These are phyloP conservation scores for Pseudogymnoascus sp. DNA, from an alignment of 2,329 filamentous ascomycete genomes.

Conservation along the genomic window DNA sequence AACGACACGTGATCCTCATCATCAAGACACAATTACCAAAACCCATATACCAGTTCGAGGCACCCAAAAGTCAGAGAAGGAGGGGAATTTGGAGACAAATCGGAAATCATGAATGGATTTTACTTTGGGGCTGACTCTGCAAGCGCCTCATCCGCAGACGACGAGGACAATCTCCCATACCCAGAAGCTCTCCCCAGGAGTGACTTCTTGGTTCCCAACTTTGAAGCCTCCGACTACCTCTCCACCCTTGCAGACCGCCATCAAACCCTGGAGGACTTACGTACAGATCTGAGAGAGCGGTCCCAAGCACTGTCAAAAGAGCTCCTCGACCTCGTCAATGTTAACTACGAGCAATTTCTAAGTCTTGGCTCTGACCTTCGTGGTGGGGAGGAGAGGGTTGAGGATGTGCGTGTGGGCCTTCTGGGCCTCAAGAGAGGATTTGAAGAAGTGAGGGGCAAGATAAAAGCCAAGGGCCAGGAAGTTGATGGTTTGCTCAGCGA, in stretches of 20 bases:
- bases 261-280: conserved; percentile 90
- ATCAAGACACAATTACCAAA: background rate
- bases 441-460: conserved; percentile 59
- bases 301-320: conserved; percentile 74
- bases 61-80: background rate
- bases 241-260: conserved; percentile 77
- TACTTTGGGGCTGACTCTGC: conserved; percentile 31
- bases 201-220: conserved; percentile 71
- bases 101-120: conserved; percentile 38
- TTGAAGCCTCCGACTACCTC: conserved; percentile 76
- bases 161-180: conserved; percentile 73
- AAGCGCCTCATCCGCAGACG: conserved; percentile 33
- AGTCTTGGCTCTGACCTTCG: conserved; percentile 71
- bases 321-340: conserved; percentile 87
- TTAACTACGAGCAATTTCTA: conserved; percentile 88
- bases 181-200: conserved; percentile 72
- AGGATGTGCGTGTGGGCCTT: conserved; percentile 80
- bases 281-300: conserved; percentile 73
- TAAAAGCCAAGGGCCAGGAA: conserved; percentile 55
- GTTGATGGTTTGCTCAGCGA: conserved; percentile 56
- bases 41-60: background rate
- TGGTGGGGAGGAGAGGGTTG: conserved; percentile 84
- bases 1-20: conserved; percentile 5
- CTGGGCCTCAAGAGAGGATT: conserved; percentile 79
- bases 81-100: background rate